Evolutionary conservation across 129 eudicot species (phyloP), one percentile per base, ranked within the genome.

Genomic region (Cynara cardunculus): DNA sequence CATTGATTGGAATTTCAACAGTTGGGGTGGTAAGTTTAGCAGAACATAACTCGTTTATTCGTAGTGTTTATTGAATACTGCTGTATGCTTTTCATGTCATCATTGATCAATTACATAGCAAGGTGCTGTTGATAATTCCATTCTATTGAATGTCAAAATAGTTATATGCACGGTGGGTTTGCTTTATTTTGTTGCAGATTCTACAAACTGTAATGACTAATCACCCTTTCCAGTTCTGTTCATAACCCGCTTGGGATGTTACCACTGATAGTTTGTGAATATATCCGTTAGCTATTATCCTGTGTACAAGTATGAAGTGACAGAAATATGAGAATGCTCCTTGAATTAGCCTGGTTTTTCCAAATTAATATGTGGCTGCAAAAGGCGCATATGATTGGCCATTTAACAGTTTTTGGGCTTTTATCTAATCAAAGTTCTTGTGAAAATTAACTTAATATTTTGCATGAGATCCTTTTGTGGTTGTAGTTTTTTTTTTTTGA

Each of bases 1-100:
- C 28, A 88, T 95, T 74, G 99, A 95, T 83, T 95, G 99, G 99
- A 89, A 80, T 76, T 95, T 95, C 81, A 95, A 95, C 74, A 86
- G 97, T 81, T 95, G 96, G 92, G 99, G 99, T 2, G 99, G 99
- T 92, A 88, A 87, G 89, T 30, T 19, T 71, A 21, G 77, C 37
- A 8, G 25, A 66, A 14, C 34, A 72, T 8, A 27, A 13, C 25
- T 67, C 37, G 27, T 28, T 7, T 11, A 27, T 67, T 41, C 10
- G 22, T 75, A 6, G 9, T 61, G 28, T 32, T 28, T 56, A 49
- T 31, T 49, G 12, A 12, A 59, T 18, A 4, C 27, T 19, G 37
- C 39, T 25, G 22, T 53, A 21, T 81, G 77, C 69, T 75, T 76
- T 25, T 66, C 32, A 26, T 78, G 74, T 84, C 64, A 10, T 30